phyloP scores from a whole-genome alignment of 495 filamentous ascomycete species.

The Acidomyces sp. region DNA sequence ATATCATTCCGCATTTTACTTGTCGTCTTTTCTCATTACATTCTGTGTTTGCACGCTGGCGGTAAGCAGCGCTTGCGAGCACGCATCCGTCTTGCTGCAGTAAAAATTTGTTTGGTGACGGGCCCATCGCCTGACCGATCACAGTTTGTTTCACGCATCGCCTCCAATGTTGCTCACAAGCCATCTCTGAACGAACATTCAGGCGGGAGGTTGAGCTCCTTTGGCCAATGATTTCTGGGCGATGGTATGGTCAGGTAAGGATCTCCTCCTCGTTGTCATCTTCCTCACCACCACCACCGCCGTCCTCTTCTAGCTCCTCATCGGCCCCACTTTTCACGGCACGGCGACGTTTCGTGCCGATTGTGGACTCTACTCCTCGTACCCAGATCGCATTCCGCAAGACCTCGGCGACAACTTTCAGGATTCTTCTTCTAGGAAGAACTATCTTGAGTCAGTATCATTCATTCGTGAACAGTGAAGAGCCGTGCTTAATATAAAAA shows the following conservation, averaged over 20 bases:
- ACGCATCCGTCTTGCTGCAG: too few relatives aligned
- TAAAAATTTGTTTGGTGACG: too few relatives aligned
- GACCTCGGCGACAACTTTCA: slow-evolving; percentile 46
- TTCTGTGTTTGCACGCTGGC: too few relatives aligned
- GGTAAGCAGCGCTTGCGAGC: too few relatives aligned
- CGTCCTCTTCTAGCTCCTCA: slow-evolving; percentile 37
- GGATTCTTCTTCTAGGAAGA: slow-evolving; percentile 87
- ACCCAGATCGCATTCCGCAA: not conserved
- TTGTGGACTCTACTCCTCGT: not conserved
- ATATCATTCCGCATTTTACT: not conserved
- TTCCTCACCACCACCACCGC: slow-evolving; percentile 44
- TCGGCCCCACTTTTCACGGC: slow-evolving; percentile 24
- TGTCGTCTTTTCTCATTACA: not conserved
- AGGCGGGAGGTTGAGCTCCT: slow-evolving; percentile 31
- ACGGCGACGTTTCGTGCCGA: slow-evolving; percentile 24
- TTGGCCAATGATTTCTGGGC: not conserved
- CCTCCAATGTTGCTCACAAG: too few relatives aligned
- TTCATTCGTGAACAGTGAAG: not conserved
- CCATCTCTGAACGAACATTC: too few relatives aligned
- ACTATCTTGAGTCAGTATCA: slow-evolving; percentile 25
- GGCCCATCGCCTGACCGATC: too few relatives aligned
- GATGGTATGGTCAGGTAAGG: too few relatives aligned
- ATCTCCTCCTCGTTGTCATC: slow-evolving; percentile 25
- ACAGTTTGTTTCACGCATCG: too few relatives aligned
- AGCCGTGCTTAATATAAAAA: too few relatives aligned